phyloP scores from a whole-genome alignment of 2,329 filamentous ascomycete species.

The Alternaria rosae region DNA sequence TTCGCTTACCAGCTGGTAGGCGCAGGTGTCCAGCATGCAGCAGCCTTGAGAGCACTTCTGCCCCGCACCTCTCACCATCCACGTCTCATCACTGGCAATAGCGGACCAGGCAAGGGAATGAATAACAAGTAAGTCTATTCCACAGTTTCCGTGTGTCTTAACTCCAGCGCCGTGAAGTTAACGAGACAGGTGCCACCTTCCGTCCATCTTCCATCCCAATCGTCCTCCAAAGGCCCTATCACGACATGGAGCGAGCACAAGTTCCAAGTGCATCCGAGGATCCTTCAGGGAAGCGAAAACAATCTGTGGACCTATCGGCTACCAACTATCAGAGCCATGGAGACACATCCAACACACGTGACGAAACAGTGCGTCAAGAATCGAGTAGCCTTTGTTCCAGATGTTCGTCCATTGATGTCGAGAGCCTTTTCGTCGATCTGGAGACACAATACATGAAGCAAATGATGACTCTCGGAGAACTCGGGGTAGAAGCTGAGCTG shows the following conservation, averaged over 20 bases:
- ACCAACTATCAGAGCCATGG: neutral
- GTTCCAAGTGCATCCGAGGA: too few relatives aligned
- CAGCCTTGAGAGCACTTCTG: neutral
- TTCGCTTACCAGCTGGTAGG: neutral
- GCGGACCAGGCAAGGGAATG: neutral
- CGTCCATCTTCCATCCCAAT: neutral
- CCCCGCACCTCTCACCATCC: neutral
- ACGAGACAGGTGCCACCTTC: neutral
- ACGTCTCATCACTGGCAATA: neutral
- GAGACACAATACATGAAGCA: rapidly evolving
- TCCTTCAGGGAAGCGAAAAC: neutral
- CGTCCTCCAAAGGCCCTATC: neutral
- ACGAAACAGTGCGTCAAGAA: neutral
- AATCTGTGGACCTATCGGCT: neutral
- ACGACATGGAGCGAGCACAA: neutral
- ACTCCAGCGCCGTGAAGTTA: neutral
- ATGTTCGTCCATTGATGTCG: neutral
- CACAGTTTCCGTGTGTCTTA: neutral
- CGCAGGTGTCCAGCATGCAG: neutral
- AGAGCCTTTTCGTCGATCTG: neutral
- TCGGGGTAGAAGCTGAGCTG: neutral
- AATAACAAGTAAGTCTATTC: neutral
- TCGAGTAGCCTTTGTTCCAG: neutral
- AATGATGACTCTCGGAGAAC: neutral
- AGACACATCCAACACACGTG: neutral